Conservation (phyloP, 805 yeast genomes). For the Hanseniaspora taiwanica region DNA sequence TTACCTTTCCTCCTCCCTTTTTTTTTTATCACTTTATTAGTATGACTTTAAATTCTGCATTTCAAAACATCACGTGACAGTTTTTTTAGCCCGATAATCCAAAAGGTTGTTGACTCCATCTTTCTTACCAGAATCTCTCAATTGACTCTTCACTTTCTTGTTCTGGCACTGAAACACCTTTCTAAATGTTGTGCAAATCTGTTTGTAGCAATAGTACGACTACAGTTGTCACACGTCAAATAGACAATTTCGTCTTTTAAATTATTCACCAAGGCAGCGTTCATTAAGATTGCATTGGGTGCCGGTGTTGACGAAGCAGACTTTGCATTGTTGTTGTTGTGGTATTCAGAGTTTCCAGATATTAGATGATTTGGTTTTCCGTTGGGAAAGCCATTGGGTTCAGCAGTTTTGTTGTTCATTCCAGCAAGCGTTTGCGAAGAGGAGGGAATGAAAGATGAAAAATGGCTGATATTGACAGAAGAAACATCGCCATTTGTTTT, state of each 20-base stretch:
- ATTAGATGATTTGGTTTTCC: too few relatives aligned
- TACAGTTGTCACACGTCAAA: constrained; percentile 71
- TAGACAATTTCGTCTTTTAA: constrained; percentile 23
- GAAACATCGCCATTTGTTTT: too few relatives aligned
- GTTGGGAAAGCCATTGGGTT: background rate
- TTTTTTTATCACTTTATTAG: too few relatives aligned
- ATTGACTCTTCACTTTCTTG: constrained; percentile 24
- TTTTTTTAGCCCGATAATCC: too few relatives aligned
- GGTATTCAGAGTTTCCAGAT: too few relatives aligned
- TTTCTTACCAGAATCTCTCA: background rate
- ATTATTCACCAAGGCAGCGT: background rate
- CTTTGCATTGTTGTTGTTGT: background rate
- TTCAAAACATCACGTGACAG: too few relatives aligned
- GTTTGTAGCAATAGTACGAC: constrained; percentile 77
- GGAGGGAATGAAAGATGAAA: background rate
- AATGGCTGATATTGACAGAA: too few relatives aligned
- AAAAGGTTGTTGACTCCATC: too few relatives aligned
- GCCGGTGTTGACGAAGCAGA: background rate
- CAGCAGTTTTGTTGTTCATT: background rate
- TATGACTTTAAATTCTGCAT: too few relatives aligned
- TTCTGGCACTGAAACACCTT: constrained; percentile 71
- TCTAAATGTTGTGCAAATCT: constrained; percentile 90
- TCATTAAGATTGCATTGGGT: background rate
- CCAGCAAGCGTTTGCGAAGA: background rate
- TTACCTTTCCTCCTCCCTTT: too few relatives aligned